Percentiles rank a stretch among this genome's conserved stretches.
These are phyloP conservation scores for Solanum chacoense DNA, from an alignment of 305 asterid species.

Conservation along the genomic window DNA sequence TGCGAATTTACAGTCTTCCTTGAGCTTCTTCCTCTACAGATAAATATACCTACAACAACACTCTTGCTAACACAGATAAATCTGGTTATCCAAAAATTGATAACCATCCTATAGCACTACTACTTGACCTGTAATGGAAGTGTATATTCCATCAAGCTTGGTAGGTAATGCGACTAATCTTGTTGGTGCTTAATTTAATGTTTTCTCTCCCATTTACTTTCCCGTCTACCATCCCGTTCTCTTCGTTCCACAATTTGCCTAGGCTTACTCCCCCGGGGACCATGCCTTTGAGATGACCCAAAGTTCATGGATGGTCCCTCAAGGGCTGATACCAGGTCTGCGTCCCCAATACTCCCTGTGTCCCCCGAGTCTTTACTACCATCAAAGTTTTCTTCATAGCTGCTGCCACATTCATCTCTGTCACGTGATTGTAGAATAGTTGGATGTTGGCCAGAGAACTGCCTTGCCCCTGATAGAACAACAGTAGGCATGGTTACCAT, in stretches of 20 bases:
- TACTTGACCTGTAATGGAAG: not conserved
- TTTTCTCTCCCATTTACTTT: constrained; percentile 97
- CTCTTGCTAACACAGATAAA: not conserved
- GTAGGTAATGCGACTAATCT: not conserved
- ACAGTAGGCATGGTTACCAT: constrained; percentile 29
- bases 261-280: constrained; percentile 61
- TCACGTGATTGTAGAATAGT: constrained; percentile 76
- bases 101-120: not conserved
- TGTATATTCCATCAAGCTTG: not conserved
- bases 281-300: constrained; percentile 53
- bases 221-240: constrained; percentile 82
- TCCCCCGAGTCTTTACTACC: constrained; percentile 80
- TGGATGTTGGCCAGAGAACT: constrained; percentile 68
- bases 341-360: constrained; percentile 84
- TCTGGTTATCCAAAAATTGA: not conserved
- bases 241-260: constrained; percentile 78
- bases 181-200: constrained; percentile 27
- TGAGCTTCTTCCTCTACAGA: not conserved
- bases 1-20: not conserved
- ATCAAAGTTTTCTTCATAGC: constrained; percentile 72
- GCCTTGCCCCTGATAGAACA: constrained; percentile 46
- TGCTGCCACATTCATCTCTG: constrained; percentile 72
- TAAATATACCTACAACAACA: not conserved
- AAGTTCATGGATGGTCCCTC: constrained; percentile 53
- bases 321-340: constrained; percentile 48